These are phyloP conservation scores for Sporopachydermia cereana DNA, from an alignment of 1,139 yeast species.

Conservation along the genomic window DNA sequence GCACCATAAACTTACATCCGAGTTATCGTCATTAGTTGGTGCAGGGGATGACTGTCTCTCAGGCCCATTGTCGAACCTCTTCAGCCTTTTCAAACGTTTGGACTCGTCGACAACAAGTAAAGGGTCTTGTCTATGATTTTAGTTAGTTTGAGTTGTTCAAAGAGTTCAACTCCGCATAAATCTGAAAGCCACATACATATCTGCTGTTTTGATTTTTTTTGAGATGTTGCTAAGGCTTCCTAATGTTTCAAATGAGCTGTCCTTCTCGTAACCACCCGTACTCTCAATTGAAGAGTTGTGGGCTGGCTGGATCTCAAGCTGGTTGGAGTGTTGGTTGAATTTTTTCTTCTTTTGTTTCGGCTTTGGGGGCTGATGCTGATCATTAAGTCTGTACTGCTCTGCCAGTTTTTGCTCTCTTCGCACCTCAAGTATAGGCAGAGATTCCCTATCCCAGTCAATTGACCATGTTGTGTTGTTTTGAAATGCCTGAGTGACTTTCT, in stretches of 20 bases:
- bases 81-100: background rate
- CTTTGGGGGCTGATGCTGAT: constrained; percentile 13
- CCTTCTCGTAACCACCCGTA: background rate
- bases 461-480: constrained; percentile 33
- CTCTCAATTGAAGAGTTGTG: too few species aligned
- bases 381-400: constrained; percentile 8
- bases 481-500: constrained; percentile 40
- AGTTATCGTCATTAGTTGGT: background rate
- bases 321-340: constrained; percentile 6
- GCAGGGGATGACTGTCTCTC: background rate
- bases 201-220: constrained; percentile 10
- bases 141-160: too few species aligned
- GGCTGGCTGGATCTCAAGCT: too few species aligned
- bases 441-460: constrained; percentile 51
- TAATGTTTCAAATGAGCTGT: background rate
- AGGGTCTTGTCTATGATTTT: constrained; percentile 8
- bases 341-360: constrained; percentile 8
- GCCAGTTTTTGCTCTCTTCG: constrained; percentile 12
- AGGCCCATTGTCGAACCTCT: background rate
- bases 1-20: constrained; percentile 8
- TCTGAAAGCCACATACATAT: constrained; percentile 3
- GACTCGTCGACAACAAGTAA: constrained; percentile 4
- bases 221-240: constrained; percentile 7
- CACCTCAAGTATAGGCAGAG: constrained; percentile 36
- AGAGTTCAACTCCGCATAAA: too few species aligned